Evolutionary conservation across 2,329 filamentous ascomycete species (phyloP).

Genomic region (Pseudocercospora pini-densiflorae): DNA sequence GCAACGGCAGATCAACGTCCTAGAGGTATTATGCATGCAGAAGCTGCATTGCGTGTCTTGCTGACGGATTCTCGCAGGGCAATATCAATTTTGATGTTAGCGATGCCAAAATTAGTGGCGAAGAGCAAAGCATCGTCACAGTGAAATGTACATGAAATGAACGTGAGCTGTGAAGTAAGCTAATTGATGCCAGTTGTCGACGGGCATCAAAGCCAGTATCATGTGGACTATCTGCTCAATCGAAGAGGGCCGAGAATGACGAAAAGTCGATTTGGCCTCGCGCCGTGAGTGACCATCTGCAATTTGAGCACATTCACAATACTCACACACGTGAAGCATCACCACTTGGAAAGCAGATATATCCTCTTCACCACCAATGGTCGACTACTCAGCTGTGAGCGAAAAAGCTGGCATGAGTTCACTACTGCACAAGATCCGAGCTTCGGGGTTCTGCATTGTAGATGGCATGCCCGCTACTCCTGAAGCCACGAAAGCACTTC

Average conservation of each 20-base stretch:
- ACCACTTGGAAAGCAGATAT: slow-evolving; percentile 35
- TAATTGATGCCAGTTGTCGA: slow-evolving; percentile 24
- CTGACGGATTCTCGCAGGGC: slow-evolving; percentile 12
- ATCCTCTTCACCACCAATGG: slow-evolving; percentile 31
- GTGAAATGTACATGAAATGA: slow-evolving; percentile 26
- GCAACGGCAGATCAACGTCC: slow-evolving; percentile 39
- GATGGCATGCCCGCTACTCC: slow-evolving; percentile 70
- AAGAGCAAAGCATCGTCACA: slow-evolving; percentile 9
- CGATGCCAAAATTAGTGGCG: slow-evolving; percentile 15
- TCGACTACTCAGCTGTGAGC: slow-evolving; percentile 29
- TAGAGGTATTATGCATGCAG: slow-evolving; percentile 26
- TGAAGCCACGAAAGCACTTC: slow-evolving; percentile 71
- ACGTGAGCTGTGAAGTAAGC: slow-evolving; percentile 1
- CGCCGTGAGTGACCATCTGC: slow-evolving; percentile 9
- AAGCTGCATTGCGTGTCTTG: not conserved
- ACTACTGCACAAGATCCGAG: slow-evolving; percentile 44
- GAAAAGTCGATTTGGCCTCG: slow-evolving; percentile 27
- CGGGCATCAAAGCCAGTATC: slow-evolving; percentile 30
- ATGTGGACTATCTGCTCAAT: slow-evolving; percentile 16
- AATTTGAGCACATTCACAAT: not conserved
- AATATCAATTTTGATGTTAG: slow-evolving; percentile 24
- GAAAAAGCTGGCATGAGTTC: slow-evolving; percentile 30
- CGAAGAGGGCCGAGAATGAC: slow-evolving; percentile 18
- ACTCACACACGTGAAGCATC: slow-evolving; percentile 18
- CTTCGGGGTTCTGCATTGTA: slow-evolving; percentile 78